A percentile compares a stretch with the other conserved stretches of the same genome.
Conservation (phyloP, 2,329 filamentous ascomycete species). For the Alternaria tenuissima region DNA sequence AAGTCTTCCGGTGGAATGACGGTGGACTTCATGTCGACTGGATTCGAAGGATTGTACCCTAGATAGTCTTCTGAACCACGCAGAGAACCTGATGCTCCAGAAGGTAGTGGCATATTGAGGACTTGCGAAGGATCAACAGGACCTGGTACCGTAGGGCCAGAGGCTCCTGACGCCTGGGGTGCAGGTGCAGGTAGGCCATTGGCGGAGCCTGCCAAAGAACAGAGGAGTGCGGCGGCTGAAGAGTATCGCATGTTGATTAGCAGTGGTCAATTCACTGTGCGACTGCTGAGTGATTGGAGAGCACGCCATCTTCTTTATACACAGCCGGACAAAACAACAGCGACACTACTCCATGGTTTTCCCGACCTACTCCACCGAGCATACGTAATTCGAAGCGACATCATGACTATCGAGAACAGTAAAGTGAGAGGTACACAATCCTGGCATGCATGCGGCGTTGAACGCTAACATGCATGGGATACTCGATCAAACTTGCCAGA, state of each 20-base stretch:
- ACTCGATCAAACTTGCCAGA: not conserved
- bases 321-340: not conserved
- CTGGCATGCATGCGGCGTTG: not conserved
- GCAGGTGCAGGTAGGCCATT: slow-evolving; percentile 13
- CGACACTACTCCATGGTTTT: not conserved
- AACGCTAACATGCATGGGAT: not conserved
- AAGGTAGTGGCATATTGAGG: slow-evolving; percentile 27
- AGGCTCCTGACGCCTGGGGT: slow-evolving; percentile 11
- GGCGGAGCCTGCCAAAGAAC: slow-evolving; percentile 6
- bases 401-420: slow-evolving; percentile 2
- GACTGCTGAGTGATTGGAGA: too few species aligned
- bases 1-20: slow-evolving; percentile 48
- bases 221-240: slow-evolving; percentile 1
- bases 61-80: slow-evolving; percentile 43
- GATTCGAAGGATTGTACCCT: slow-evolving; percentile 46
- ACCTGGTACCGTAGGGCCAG: slow-evolving; percentile 5
- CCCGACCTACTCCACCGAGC: not conserved
- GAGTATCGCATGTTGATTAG: slow-evolving; percentile 4
- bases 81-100: slow-evolving; percentile 47
- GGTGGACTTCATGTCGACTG: slow-evolving; percentile 42
- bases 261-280: too few species aligned
- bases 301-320: too few species aligned
- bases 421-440: not conserved
- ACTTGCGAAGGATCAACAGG: slow-evolving; percentile 19
- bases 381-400: slow-evolving; percentile 1